phyloP scores from a whole-genome alignment of 192 early-diverging fungal species.

The Linnemannia elongata region DNA sequence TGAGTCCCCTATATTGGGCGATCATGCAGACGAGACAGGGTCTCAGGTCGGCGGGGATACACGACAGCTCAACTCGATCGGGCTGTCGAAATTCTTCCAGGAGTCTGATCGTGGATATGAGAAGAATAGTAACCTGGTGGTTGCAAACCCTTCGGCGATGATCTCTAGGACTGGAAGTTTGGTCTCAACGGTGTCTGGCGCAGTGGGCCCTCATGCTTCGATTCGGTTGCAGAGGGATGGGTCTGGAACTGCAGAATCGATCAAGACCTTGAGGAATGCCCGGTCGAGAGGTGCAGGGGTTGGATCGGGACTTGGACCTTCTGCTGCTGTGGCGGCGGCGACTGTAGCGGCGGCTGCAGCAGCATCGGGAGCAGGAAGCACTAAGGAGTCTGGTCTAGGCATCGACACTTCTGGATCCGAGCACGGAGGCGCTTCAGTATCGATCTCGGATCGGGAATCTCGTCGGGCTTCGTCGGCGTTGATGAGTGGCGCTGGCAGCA shows the following conservation, averaged over 20 bases:
- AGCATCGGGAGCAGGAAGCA: not conserved
- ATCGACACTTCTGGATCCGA: slow-evolving; percentile 16
- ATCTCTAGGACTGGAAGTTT: slow-evolving; percentile 49
- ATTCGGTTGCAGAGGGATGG: slow-evolving; percentile 17
- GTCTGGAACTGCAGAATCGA: slow-evolving; percentile 32
- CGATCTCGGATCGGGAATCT: slow-evolving; percentile 21
- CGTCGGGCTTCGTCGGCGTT: not conserved
- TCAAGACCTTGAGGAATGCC: slow-evolving; percentile 4
- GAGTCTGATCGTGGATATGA: slow-evolving; percentile 51
- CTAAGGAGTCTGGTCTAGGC: not conserved
- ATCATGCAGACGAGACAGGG: slow-evolving; percentile 25
- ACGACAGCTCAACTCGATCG: slow-evolving; percentile 38
- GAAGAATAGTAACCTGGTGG: slow-evolving; percentile 41
- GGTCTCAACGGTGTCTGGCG: slow-evolving; percentile 35
- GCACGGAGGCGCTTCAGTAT: slow-evolving; percentile 1
- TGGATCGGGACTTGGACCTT: slow-evolving; percentile 12
- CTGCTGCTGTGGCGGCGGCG: slow-evolving; percentile 2
- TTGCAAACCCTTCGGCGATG: slow-evolving; percentile 51
- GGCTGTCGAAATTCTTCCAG: slow-evolving; percentile 35
- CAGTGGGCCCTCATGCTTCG: not conserved
- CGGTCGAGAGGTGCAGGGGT: slow-evolving; percentile 26
- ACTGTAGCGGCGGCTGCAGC: not conserved
- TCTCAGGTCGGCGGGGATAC: slow-evolving; percentile 48
- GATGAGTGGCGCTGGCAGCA: slow-evolving; percentile 10
- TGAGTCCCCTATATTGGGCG: not conserved